Evolutionary conservation across 805 yeast genomes (phyloP).

Genomic region (Hanseniaspora meyeri): DNA sequence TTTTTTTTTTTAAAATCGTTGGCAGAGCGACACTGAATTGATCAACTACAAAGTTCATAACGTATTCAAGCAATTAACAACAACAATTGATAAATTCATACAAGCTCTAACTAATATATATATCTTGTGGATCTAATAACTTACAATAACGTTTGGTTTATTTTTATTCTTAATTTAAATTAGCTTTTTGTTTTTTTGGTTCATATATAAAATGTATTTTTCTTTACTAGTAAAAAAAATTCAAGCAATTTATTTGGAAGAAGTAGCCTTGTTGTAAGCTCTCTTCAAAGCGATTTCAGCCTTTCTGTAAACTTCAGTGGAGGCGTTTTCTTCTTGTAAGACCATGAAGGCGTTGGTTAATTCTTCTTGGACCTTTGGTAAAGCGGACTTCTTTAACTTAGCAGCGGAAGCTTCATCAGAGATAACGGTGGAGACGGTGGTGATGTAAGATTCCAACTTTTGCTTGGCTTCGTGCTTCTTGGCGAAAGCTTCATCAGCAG

Average conservation of each 20-base stretch:
- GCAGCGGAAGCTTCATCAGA: slow-evolving; percentile 97
- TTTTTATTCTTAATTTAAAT: slow-evolving; percentile 2
- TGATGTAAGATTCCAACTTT: slow-evolving; percentile 96
- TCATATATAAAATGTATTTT: background rate
- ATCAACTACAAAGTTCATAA: too few species aligned
- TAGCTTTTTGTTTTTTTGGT: background rate
- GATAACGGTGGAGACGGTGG: slow-evolving; percentile 87
- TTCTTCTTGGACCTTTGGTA: slow-evolving; percentile 95
- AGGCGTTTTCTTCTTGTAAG: slow-evolving; percentile 88
- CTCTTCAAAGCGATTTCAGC: slow-evolving; percentile 98
- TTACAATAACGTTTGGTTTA: background rate
- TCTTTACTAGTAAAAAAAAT: slow-evolving; percentile 15
- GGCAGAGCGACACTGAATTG: too few species aligned
- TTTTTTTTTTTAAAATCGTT: too few species aligned
- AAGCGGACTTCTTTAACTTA: slow-evolving; percentile 92
- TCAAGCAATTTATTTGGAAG: slow-evolving; percentile 61
- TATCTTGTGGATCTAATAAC: too few species aligned
- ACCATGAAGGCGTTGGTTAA: slow-evolving; percentile 96
- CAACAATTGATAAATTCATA: too few species aligned
- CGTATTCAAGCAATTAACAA: too few species aligned
- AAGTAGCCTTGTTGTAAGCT: slow-evolving; percentile 98
- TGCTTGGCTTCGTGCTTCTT: slow-evolving; percentile 99
- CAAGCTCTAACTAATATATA: too few species aligned
- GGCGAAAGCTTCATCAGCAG: slow-evolving; percentile 98
- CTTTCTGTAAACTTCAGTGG: slow-evolving; percentile 96